Conservation (phyloP, 805 yeast species). For the Pichia cabralensis region DNA sequence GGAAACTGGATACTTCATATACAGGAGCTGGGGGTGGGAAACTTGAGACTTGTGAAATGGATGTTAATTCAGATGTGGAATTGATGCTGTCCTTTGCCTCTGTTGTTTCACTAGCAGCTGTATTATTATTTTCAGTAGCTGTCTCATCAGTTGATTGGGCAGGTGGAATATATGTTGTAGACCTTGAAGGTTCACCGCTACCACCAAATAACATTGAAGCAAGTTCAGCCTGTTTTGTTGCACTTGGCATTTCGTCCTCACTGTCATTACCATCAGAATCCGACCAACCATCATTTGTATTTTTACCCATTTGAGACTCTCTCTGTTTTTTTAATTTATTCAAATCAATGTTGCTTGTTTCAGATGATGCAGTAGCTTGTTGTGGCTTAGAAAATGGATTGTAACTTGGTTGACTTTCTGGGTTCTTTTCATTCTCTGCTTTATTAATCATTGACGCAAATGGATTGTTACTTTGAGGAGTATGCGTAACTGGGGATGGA, state of each 20-base stretch:
- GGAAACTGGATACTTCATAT: too few species aligned
- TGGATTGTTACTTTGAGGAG: slow-evolving; percentile 12
- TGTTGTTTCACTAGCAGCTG: not conserved
- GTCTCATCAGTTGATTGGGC: not conserved
- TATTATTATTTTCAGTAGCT: not conserved
- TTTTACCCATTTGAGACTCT: slow-evolving; percentile 54
- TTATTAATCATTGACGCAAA: slow-evolving; percentile 12
- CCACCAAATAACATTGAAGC: slow-evolving; percentile 49
- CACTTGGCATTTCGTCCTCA: slow-evolving; percentile 37
- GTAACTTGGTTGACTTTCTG: too few species aligned
- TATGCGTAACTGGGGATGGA: slow-evolving; percentile 7
- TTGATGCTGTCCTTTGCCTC: not conserved
- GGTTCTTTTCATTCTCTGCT: too few species aligned
- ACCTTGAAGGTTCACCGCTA: slow-evolving; percentile 16
- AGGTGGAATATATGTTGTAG: slow-evolving; percentile 13
- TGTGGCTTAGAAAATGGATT: slow-evolving; percentile 55
- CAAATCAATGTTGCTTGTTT: slow-evolving; percentile 35
- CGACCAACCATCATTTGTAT: slow-evolving; percentile 30
- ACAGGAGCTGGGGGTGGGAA: too few species aligned
- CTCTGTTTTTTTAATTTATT: slow-evolving; percentile 61
- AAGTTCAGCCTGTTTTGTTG: slow-evolving; percentile 46
- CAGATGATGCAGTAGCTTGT: slow-evolving; percentile 6
- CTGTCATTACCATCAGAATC: slow-evolving; percentile 33
- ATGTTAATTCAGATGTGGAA: too few species aligned
- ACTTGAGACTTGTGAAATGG: too few species aligned